Evolutionary conservation across 805 yeast species (phyloP), one percentile per base, ranked within the genome.

Genomic region (Metschnikowia bowlesiae): DNA sequence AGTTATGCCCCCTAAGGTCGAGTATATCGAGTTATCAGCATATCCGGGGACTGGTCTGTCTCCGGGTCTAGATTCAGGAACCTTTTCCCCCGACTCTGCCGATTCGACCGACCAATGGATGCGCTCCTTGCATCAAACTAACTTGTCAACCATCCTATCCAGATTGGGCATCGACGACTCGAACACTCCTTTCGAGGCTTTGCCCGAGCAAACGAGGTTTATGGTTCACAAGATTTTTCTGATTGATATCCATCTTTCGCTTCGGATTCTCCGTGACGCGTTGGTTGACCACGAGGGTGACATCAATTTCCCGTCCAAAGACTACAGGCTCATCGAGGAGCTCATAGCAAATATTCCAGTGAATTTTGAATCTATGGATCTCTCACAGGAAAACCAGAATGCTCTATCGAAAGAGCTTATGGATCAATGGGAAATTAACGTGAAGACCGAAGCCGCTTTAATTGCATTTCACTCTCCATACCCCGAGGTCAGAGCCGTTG

Each of bases 401-500:
- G 10, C 8, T 9, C 26, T 8, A 13, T 22, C 9, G 22, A 40
- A 47, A 7, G 8, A 11, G 11, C 44, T 29, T 33, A 29, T 26
- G 8, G 26, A 18, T 6, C 44, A 40, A 38, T 68, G 73, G 73
- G 52, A 54, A 8, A 58, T 73, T 14, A 71, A 70, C 39, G 62
- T 66, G 35, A 67, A 65, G 51, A 60, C 72, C 32, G 75, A 76
- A 50, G 81, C 81, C 4, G 73, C 70, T 31, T 59, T 78, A 39
- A 67, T 66, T 16, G 68, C 66, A 14, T 70, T 51, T 55, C 75
- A 73, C 60, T 78, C 84, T 6, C 85, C 86, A 5, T 82, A 82
- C 54, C 84, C 87, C 1, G 88, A 84, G 58, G 84, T 84, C 11
- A 66, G 88, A 36, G 82, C 87, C 8, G 78, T 84, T 16, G 82